Percentiles rank a stretch among this genome's conserved stretches.
These are phyloP conservation scores for Scedosporium minutisporum DNA, from an alignment of 2,329 filamentous ascomycete genomes.

Conservation along the genomic window DNA sequence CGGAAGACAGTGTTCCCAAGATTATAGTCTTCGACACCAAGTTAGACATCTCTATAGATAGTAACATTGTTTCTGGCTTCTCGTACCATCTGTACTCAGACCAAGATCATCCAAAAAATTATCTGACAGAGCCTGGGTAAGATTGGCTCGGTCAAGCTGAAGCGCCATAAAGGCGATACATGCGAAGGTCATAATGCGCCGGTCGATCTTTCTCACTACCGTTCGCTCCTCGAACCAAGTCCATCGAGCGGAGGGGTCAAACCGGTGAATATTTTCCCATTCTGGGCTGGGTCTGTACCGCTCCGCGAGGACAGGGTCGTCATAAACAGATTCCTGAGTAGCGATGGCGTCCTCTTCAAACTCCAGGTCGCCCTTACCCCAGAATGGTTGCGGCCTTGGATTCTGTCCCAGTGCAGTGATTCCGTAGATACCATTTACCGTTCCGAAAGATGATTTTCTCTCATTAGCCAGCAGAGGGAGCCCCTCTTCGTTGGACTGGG, in stretches of 20 bases:
- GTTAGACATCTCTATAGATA: background rate
- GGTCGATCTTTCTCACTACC: constrained; percentile 34
- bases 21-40: constrained; percentile 18
- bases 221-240: constrained; percentile 24
- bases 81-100: constrained; percentile 18
- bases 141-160: constrained; percentile 22
- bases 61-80: no score
- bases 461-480: background rate
- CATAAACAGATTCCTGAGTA: constrained; percentile 26
- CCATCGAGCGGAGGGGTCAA: constrained; percentile 26
- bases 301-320: constrained; percentile 23
- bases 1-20: constrained; percentile 22
- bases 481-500: background rate
- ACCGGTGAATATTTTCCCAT: constrained; percentile 25
- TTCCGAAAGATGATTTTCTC: background rate
- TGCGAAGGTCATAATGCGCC: constrained; percentile 38
- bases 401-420: background rate
- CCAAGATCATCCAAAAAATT: constrained; percentile 17
- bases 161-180: constrained; percentile 21
- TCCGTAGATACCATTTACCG: background rate
- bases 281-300: constrained; percentile 22
- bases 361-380: constrained; percentile 18
- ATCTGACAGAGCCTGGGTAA: constrained; percentile 20
- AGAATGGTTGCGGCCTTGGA: constrained; percentile 14
- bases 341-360: constrained; percentile 20